A percentile compares a stretch with the other conserved stretches of the same genome.
Conservation (phyloP, 768 basidiomycete species). For the Cystofilobasidium macerans region DNA sequence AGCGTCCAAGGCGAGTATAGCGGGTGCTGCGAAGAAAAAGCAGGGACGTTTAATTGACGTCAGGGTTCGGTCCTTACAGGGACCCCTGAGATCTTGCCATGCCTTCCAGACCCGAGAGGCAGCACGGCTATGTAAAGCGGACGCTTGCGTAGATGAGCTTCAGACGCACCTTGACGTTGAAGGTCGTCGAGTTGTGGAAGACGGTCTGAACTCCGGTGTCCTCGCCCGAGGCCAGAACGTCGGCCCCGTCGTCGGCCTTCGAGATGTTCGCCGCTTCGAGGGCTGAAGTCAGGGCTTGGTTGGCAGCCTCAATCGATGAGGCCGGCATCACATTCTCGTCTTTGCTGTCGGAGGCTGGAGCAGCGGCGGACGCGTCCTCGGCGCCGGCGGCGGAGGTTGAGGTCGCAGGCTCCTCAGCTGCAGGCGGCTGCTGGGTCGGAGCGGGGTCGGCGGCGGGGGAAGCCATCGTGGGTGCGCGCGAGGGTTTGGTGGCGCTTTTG, state of each 20-base stretch:
- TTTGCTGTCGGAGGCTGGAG: background rate
- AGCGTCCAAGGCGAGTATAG: slow-evolving; percentile 91
- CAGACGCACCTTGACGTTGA: slow-evolving; percentile 85
- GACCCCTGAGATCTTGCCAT: too few relatives aligned
- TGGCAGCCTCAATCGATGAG: slow-evolving; percentile 21
- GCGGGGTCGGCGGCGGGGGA: background rate
- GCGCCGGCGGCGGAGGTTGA: too few relatives aligned
- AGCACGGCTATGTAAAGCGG: too few relatives aligned
- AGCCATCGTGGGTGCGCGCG: background rate
- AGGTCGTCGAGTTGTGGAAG: slow-evolving; percentile 81
- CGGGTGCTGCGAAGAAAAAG: slow-evolving; percentile 56
- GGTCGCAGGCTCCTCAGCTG: background rate
- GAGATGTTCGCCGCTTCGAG: slow-evolving; percentile 21
- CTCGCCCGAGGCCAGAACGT: background rate
- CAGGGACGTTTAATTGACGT: too few relatives aligned
- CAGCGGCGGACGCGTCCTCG: too few relatives aligned
- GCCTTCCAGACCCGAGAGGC: too few relatives aligned
- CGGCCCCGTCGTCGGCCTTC: background rate
- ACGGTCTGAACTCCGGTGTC: slow-evolving; percentile 56
- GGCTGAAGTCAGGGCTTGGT: slow-evolving; percentile 16
- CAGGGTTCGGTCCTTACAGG: too few relatives aligned
- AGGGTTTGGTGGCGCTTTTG: background rate
- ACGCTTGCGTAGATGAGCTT: too few relatives aligned
- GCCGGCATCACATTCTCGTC: slow-evolving; percentile 17
- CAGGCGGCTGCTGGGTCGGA: background rate